Conservation (phyloP, 495 filamentous ascomycete species). For the Glarea lozoyensis region DNA sequence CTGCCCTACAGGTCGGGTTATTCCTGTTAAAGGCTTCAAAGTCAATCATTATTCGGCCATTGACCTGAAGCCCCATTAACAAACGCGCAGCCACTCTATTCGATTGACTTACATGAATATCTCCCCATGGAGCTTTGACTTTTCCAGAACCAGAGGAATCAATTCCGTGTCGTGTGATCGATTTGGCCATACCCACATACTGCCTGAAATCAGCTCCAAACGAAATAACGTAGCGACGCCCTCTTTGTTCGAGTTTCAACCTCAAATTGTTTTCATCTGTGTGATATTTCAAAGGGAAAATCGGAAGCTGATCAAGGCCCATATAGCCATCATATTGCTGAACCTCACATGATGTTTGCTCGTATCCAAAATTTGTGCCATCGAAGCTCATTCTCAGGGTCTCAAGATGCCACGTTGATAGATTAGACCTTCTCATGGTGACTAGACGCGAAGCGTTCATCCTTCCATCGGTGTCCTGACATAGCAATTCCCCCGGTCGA, state of each 20-base stretch:
- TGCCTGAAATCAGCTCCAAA: not conserved
- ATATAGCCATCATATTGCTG: not conserved
- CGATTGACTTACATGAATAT: not conserved
- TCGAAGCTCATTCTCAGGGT: not conserved
- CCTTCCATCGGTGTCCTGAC: not conserved
- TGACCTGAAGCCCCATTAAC: not conserved
- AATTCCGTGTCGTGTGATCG: not conserved
- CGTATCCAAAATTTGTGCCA: not conserved
- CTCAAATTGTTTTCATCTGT: not conserved
- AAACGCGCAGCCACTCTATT: not conserved
- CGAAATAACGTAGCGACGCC: not conserved
- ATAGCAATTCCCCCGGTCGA: not conserved
- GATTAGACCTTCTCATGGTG: not conserved
- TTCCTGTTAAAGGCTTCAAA: conserved; percentile 71
- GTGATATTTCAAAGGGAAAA: not conserved
- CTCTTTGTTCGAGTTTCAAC: not conserved
- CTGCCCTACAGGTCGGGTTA: conserved; percentile 46
- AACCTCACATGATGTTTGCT: not conserved
- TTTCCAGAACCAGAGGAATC: not conserved
- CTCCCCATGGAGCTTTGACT: not conserved
- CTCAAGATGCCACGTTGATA: not conserved
- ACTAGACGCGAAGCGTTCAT: not conserved
- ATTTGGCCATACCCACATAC: not conserved
- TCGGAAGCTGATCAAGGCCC: not conserved
- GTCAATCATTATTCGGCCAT: conserved; percentile 70